phyloP scores from a whole-genome alignment of 1,284 basidiomycete genomes.

The Cryptococcus sp. region DNA sequence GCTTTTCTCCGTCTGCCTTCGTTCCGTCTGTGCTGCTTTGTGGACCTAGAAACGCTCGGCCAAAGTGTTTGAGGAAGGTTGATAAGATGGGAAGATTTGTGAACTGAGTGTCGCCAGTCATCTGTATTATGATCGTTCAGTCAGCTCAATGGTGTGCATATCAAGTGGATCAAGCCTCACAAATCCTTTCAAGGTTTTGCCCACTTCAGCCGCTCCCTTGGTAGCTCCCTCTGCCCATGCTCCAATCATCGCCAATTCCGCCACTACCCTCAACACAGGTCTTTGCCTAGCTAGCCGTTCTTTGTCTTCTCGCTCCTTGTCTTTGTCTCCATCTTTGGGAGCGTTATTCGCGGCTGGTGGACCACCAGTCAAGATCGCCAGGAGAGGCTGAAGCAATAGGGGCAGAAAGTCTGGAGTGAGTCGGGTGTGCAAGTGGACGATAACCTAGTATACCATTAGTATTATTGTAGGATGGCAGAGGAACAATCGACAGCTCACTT shows the following conservation, averaged over 20 bases:
- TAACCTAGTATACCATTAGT: slow-evolving; percentile 60
- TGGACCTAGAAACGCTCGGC: slow-evolving; percentile 75
- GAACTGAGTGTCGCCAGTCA: slow-evolving; percentile 81
- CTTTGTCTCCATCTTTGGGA: slow-evolving; percentile 55
- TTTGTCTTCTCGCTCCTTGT: slow-evolving; percentile 90
- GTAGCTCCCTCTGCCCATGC: slow-evolving; percentile 56
- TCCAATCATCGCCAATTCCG: slow-evolving; percentile 86
- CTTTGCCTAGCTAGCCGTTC: slow-evolving; percentile 78
- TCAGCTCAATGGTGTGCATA: not conserved
- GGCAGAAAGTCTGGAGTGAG: slow-evolving; percentile 78
- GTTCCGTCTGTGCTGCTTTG: slow-evolving; percentile 42
- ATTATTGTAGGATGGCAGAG: not conserved
- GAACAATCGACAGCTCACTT: slow-evolving; percentile 60
- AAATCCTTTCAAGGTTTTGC: slow-evolving; percentile 67
- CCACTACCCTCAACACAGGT: slow-evolving; percentile 78
- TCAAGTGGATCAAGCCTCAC: slow-evolving; percentile 56
- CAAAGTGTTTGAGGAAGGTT: slow-evolving; percentile 81
- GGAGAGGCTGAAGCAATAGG: slow-evolving; percentile 66
- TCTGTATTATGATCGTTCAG: slow-evolving; percentile 55
- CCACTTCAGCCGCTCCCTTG: slow-evolving; percentile 72
- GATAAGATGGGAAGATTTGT: slow-evolving; percentile 81
- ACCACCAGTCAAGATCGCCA: slow-evolving; percentile 64
- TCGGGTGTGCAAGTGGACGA: slow-evolving; percentile 84
- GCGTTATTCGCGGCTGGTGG: slow-evolving; percentile 19
- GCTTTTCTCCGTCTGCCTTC: slow-evolving; percentile 16